Evolutionary conservation across 2,329 filamentous ascomycete species (phyloP).

Genomic region (Xylariaceae sp.): DNA sequence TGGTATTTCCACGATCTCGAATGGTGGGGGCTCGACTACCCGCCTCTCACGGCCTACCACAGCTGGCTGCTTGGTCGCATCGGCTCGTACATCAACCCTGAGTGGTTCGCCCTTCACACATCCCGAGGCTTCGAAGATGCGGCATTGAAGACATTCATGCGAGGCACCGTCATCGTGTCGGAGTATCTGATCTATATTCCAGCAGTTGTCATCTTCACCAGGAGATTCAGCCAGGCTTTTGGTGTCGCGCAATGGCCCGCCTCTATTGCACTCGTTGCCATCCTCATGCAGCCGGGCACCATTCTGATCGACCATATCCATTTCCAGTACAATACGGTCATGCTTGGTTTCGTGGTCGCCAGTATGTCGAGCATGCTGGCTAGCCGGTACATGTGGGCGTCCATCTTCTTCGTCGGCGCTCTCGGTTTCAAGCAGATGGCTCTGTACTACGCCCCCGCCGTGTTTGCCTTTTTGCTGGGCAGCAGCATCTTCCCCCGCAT

Average conservation of each 20-base stretch:
- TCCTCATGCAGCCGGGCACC: constrained; percentile 85
- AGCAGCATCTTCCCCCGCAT: constrained; percentile 73
- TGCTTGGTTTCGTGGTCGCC: constrained; percentile 85
- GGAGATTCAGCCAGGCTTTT: constrained; percentile 70
- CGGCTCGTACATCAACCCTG: constrained; percentile 69
- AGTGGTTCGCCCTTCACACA: constrained; percentile 80
- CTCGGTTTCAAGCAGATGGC: constrained; percentile 99
- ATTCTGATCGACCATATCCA: constrained; percentile 79
- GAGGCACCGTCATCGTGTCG: constrained; percentile 81
- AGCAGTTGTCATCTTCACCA: constrained; percentile 76
- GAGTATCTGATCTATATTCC: constrained; percentile 90
- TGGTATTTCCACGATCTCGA: constrained; percentile 98
- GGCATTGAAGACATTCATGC: constrained; percentile 88
- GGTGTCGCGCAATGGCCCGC: constrained; percentile 76
- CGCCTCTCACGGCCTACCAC: constrained; percentile 94
- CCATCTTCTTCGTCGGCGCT: constrained; percentile 86
- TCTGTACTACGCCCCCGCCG: constrained; percentile 87
- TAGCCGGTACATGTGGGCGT: constrained; percentile 78
- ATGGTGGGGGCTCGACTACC: constrained; percentile 98
- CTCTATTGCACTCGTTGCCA: constrained; percentile 78
- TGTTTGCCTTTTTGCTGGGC: constrained; percentile 88
- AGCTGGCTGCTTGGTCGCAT: constrained; percentile 91
- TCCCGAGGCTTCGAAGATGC: constrained; percentile 79
- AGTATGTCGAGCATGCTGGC: constrained; percentile 86
- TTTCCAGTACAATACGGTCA: constrained; percentile 98